Base-by-base conservation (phyloP, 345 rosid species). In the Rhodamnia rubescens region DNA sequence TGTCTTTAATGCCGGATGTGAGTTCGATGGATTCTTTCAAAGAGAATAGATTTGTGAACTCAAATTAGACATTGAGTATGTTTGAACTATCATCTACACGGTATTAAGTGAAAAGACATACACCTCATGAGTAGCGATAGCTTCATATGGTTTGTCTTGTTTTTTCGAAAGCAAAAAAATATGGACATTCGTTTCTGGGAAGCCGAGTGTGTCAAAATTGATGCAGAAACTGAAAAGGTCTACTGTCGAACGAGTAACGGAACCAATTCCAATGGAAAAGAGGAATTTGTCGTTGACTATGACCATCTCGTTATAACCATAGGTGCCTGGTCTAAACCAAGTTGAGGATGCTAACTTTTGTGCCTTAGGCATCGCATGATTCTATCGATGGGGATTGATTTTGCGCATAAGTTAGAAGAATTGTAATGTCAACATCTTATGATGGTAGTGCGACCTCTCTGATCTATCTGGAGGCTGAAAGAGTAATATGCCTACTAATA, bases 151-250 rank as follows among this genome's bases (percentile, higher is more conserved):
- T 64, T 52, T 82, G 74, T 29, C 42, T 32, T 53, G 50, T 81
- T 86, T 44, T 61, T 56, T 24, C 52, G 1, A 44, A 51, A 51
- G 89, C 92, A 93, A 93, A 93, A 93, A 92, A 91, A 88, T 42
- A 87, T 94, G 87, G 93, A 92, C 59, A 87, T 92, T 53, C 54
- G 87, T 87, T 97, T 83, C 91, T 90, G 89, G 90, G 99, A 96
- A 92, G 99, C 98, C 82, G 98, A 97, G 87, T 97, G 99, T 90
- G 86, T 90, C 92, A 95, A 92, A 90, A 95, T 97, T 55, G 99
- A 96, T 90, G 92, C 94, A 49, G 88, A 89, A 86, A 94, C 90
- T 85, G 95, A 95, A 88, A 96, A 94, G 88, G 94, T 96, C 84
- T 88, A 91, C 89, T 95, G 99, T 85, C 96, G 95, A 56, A 87